Percentiles rank a stretch among this genome's conserved stretches.
phyloP scores from a whole-genome alignment of 2,329 filamentous ascomycete genomes.

The Trichoderma simmonsii region DNA sequence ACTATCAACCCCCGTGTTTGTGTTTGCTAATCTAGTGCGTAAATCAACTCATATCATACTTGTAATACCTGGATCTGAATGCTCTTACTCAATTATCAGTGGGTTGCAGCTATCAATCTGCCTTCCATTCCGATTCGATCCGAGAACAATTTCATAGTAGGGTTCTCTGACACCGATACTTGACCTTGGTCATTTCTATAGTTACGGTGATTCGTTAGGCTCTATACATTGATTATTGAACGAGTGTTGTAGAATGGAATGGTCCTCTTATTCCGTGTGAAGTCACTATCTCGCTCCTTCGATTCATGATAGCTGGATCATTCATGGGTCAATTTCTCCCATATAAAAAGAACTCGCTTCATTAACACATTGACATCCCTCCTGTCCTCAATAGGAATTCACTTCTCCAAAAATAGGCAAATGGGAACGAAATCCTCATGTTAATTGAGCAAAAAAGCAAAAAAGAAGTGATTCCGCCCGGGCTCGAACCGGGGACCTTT shows the following conservation, averaged over 20 bases:
- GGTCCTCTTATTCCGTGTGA: neutral
- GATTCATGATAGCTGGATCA: neutral
- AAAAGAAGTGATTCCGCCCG: conserved; percentile 36
- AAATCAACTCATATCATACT: neutral
- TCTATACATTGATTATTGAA: conserved; percentile 47
- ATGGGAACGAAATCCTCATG: neutral
- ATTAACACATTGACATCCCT: neutral
- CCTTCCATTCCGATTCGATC: conserved; percentile 51
- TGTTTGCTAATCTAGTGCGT: neutral
- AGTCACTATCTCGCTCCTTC: neutral
- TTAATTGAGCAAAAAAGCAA: neutral
- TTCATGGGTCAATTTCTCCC: too few relatives aligned
- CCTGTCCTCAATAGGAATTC: neutral
- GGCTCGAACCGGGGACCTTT: conserved; percentile 41
- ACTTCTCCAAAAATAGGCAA: neutral
- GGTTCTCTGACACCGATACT: conserved; percentile 59
- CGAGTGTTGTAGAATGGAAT: neutral
- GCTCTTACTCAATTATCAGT: conserved; percentile 48
- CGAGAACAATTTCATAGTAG: conserved; percentile 47
- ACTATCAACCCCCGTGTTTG: neutral
- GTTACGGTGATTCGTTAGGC: conserved; percentile 62
- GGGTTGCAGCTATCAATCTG: conserved; percentile 53
- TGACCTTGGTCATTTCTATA: conserved; percentile 36
- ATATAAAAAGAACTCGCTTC: neutral
- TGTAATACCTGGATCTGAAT: conserved; percentile 24